phyloP scores from a whole-genome alignment of 148 eudicot genomes.

The Rhododendron simsii region DNA sequence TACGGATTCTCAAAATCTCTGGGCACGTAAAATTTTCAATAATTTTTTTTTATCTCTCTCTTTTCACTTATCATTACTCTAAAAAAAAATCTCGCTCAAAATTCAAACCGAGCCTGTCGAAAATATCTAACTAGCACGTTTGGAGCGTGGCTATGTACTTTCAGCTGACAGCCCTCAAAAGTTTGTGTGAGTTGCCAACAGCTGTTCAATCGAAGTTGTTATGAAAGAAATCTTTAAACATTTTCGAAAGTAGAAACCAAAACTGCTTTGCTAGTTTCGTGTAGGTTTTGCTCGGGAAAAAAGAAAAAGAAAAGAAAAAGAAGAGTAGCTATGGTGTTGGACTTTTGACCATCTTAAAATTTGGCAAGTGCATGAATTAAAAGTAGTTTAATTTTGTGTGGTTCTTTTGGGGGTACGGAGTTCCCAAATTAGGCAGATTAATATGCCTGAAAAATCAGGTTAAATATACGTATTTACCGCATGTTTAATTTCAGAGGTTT shows the following conservation, averaged over 20 bases:
- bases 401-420: background rate
- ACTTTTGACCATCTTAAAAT: background rate
- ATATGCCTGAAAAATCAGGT: background rate
- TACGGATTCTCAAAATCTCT: too few species aligned
- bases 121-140: background rate
- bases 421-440: background rate
- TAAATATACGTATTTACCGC: background rate
- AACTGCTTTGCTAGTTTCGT: background rate
- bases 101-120: too few species aligned
- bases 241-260: background rate
- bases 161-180: background rate
- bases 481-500: background rate
- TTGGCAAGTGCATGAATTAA: background rate
- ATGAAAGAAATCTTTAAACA: background rate
- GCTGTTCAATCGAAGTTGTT: background rate
- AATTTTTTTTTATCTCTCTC: too few species aligned
- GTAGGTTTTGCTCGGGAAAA: background rate
- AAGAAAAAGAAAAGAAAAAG: background rate
- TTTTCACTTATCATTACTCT: too few species aligned
- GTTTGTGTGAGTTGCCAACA: background rate
- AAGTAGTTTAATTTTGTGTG: background rate
- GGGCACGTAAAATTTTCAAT: too few species aligned
- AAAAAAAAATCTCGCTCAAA: too few species aligned
- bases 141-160: background rate
- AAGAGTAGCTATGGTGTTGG: background rate